These are phyloP conservation scores for Sordaria brevicollis DNA, from an alignment of 495 filamentous ascomycete species.

Conservation along the genomic window DNA sequence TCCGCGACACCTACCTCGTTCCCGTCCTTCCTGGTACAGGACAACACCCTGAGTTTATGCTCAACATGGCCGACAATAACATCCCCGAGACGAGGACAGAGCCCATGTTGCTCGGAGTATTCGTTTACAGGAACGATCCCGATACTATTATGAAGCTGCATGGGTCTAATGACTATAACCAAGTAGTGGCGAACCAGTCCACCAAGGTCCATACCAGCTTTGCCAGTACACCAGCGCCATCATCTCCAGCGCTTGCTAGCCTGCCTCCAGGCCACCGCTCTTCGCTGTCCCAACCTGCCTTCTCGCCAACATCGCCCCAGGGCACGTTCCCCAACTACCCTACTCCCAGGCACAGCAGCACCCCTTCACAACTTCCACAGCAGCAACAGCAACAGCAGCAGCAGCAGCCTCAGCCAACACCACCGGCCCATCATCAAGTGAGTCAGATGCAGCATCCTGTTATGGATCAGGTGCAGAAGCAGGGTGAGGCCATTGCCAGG, in stretches of 20 bases:
- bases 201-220: background rate
- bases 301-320: constrained; percentile 40
- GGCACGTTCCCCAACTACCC: constrained; percentile 24
- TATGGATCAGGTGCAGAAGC: constrained; percentile 15
- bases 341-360: constrained; percentile 19
- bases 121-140: constrained; percentile 56
- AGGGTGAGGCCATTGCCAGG: constrained; percentile 39
- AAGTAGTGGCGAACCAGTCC: constrained; percentile 16
- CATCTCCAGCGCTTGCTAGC: constrained; percentile 10
- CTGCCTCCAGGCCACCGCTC: constrained; percentile 15
- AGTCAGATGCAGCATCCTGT: constrained; percentile 1
- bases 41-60: constrained; percentile 58
- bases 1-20: constrained; percentile 70
- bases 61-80: constrained; percentile 62
- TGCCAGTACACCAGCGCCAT: constrained; percentile 16
- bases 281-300: constrained; percentile 34
- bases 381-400: constrained; percentile 8
- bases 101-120: constrained; percentile 63
- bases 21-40: constrained; percentile 55
- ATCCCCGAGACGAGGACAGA: constrained; percentile 56
- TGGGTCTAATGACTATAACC: constrained; percentile 9
- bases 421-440: constrained; percentile 15
- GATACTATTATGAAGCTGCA: constrained; percentile 29
- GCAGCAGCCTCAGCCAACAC: constrained; percentile 10
- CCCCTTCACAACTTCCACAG: constrained; percentile 20